A percentile compares a stretch with the other conserved stretches of the same genome.
Evolutionary conservation across 1,139 yeast genomes (phyloP).

Genomic region (Debaryomycetaceae sp.): DNA sequence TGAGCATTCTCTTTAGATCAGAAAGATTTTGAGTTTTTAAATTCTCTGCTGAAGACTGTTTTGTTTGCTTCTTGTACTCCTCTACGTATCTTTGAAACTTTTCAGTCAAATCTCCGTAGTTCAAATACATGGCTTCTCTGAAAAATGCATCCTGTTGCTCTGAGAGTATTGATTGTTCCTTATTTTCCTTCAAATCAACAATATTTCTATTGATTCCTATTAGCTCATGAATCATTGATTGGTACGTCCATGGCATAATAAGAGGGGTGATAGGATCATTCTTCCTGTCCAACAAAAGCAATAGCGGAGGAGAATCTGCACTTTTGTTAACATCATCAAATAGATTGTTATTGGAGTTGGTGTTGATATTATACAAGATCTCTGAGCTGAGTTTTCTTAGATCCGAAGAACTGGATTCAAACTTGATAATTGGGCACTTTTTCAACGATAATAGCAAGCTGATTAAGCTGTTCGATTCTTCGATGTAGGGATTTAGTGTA

Average conservation of each 20-base stretch:
- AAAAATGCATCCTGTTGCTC: slow-evolving; percentile 68
- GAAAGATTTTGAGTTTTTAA: slow-evolving; percentile 66
- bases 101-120: slow-evolving; percentile 94
- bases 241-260: slow-evolving; percentile 94
- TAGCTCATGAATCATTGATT: slow-evolving; percentile 94
- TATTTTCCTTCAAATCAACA: slow-evolving; percentile 49
- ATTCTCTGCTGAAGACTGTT: slow-evolving; percentile 56
- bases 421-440: slow-evolving; percentile 73
- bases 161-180: slow-evolving; percentile 29
- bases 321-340: slow-evolving; percentile 60
- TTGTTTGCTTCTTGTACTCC: slow-evolving; percentile 76
- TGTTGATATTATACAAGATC: slow-evolving; percentile 54
- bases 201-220: slow-evolving; percentile 79
- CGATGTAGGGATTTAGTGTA: slow-evolving; percentile 24
- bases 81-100: slow-evolving; percentile 82
- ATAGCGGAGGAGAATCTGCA: slow-evolving; percentile 67
- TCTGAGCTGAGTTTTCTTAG: slow-evolving; percentile 66
- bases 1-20: slow-evolving; percentile 87
- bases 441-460: slow-evolving; percentile 73
- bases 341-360: slow-evolving; percentile 54
- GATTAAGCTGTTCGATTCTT: slow-evolving; percentile 51
- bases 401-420: slow-evolving; percentile 66
- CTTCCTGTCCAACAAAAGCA: slow-evolving; percentile 77
- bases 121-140: slow-evolving; percentile 75
- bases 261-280: slow-evolving; percentile 93